Percentiles rank a stretch among this genome's conserved stretches.
These are phyloP conservation scores for Smittium mucronatum DNA, from an alignment of 371 early-diverging fungal genomes.

Conservation along the genomic window DNA sequence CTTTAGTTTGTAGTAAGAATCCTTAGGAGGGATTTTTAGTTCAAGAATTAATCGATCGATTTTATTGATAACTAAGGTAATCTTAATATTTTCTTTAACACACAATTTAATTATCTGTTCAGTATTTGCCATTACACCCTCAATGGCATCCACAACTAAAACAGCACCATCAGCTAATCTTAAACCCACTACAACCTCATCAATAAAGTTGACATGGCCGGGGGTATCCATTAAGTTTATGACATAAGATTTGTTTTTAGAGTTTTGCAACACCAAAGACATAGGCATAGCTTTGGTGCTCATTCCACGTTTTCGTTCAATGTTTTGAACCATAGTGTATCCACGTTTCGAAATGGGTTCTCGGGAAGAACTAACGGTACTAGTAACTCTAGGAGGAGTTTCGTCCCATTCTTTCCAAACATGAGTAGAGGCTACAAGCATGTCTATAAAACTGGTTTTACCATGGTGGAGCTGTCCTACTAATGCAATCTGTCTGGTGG, in stretches of 20 bases:
- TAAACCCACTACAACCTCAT: conserved; percentile 80
- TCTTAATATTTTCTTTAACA: conserved; percentile 60
- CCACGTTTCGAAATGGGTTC: conserved; percentile 29
- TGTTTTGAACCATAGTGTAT: conserved; percentile 73
- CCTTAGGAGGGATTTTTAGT: conserved; percentile 86
- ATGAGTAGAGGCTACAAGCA: conserved; percentile 83
- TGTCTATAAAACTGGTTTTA: conserved; percentile 86
- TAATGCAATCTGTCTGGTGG: conserved; percentile 76
- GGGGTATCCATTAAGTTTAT: conserved; percentile 89
- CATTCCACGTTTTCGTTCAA: conserved; percentile 83
- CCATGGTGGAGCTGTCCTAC: conserved; percentile 96
- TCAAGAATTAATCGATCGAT: conserved; percentile 92
- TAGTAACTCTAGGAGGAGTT: conserved; percentile 26
- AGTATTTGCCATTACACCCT: conserved; percentile 92
- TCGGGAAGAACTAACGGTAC: conserved; percentile 18
- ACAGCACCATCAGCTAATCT: conserved; percentile 85
- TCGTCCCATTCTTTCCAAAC: conserved; percentile 31
- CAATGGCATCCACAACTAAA: conserved; percentile 91
- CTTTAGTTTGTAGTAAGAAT: conserved; percentile 90
- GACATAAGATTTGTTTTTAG: conserved; percentile 76
- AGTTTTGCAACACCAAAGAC: conserved; percentile 71
- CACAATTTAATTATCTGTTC: conserved; percentile 77
- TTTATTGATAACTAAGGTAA: conserved; percentile 89
- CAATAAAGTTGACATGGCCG: conserved; percentile 91
- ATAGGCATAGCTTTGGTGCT: conserved; percentile 90